Percentiles rank a stretch among this genome's conserved stretches.
Evolutionary conservation across 75 land plant genomes (phyloP).

Genomic region (Sequoiadendron giganteum): DNA sequence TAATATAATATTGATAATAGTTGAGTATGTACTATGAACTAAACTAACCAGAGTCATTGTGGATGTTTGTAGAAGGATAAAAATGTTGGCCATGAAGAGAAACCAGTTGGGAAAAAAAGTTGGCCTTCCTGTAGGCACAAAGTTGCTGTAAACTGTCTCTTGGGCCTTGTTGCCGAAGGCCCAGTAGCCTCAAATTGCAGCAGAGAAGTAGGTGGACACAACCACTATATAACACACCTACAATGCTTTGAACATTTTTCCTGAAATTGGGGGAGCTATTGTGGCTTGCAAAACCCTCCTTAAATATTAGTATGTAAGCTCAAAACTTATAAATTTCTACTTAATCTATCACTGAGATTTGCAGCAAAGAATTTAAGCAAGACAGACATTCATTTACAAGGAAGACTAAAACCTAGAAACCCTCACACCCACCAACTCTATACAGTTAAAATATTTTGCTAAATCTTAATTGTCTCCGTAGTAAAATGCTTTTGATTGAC

Average conservation of each 20-base stretch:
- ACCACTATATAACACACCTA: too few species aligned
- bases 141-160: constrained; percentile 15
- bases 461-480: not conserved
- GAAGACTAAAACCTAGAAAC: too few species aligned
- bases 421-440: not conserved
- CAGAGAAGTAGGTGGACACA: constrained; percentile 58
- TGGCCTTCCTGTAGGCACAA: too few species aligned
- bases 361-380: not conserved
- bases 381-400: not conserved
- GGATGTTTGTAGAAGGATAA: constrained; percentile 55
- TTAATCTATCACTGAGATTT: too few species aligned
- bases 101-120: constrained; percentile 33
- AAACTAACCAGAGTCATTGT: constrained; percentile 60
- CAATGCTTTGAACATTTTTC: too few species aligned
- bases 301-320: too few species aligned
- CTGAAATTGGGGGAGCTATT: too few species aligned
- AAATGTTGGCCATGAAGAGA: constrained; percentile 48
- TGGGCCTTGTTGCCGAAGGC: constrained; percentile 73
- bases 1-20: not conserved
- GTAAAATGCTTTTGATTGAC: not conserved
- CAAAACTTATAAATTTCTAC: too few species aligned
- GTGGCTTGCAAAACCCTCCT: too few species aligned
- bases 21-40: not conserved
- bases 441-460: not conserved
- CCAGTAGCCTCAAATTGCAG: constrained; percentile 84